Percentiles rank a stretch among this genome's conserved stretches.
Evolutionary conservation across 805 yeast genomes (phyloP).

Genomic region (Hanseniaspora vineae): DNA sequence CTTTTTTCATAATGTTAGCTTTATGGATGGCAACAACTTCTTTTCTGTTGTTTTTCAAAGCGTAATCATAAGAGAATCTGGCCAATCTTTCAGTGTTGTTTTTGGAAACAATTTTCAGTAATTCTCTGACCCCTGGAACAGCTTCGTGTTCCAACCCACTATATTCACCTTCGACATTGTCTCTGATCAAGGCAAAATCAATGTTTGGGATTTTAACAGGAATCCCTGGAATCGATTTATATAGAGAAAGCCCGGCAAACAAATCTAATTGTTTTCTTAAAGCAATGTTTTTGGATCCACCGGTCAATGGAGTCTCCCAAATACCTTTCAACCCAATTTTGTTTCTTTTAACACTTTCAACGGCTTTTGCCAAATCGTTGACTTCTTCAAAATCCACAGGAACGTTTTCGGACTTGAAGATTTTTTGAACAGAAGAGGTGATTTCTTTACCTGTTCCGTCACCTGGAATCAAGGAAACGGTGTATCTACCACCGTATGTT

Average conservation of each 20-base stretch:
- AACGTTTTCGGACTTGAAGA: slow-evolving; percentile 74
- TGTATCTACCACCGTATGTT: slow-evolving; percentile 88
- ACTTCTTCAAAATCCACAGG: slow-evolving; percentile 91
- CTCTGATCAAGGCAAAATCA: slow-evolving; percentile 91
- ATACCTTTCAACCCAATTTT: slow-evolving; percentile 96
- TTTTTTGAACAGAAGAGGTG: slow-evolving; percentile 82
- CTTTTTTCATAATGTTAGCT: slow-evolving; percentile 97
- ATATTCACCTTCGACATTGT: slow-evolving; percentile 98
- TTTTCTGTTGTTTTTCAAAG: slow-evolving; percentile 82
- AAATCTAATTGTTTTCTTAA: slow-evolving; percentile 92
- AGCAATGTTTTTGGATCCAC: slow-evolving; percentile 87
- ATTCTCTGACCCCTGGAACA: slow-evolving; percentile 52
- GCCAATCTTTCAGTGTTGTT: slow-evolving; percentile 95
- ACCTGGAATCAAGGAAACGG: slow-evolving; percentile 93
- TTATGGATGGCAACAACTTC: slow-evolving; percentile 94
- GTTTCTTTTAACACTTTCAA: slow-evolving; percentile 84
- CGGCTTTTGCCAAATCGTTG: slow-evolving; percentile 68
- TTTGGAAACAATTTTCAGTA: slow-evolving; percentile 81
- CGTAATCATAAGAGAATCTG: slow-evolving; percentile 93
- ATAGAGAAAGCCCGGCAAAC: slow-evolving; percentile 87
- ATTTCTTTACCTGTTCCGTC: slow-evolving; percentile 97
- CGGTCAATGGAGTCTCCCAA: slow-evolving; percentile 69
- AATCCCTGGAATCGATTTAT: slow-evolving; percentile 90
- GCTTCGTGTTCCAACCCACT: slow-evolving; percentile 97
- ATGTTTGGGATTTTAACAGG: slow-evolving; percentile 78